Percentiles rank a stretch among this genome's conserved stretches.
Evolutionary conservation across 2,329 filamentous ascomycete species (phyloP).

Genomic region (Nannizziopsis barbatae): DNA sequence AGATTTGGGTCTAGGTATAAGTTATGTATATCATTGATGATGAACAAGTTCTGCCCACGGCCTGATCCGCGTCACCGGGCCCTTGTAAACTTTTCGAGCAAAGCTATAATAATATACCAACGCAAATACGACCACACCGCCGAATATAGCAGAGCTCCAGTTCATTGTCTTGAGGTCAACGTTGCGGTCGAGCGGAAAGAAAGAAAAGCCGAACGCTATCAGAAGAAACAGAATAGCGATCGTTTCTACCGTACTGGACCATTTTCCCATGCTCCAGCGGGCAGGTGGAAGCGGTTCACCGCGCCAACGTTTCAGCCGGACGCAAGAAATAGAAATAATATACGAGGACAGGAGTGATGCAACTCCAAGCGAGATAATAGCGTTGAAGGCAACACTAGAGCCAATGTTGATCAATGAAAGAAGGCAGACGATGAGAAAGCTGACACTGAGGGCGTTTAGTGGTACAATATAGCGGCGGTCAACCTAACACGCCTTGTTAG

Average conservation of each 20-base stretch:
- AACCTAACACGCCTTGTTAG: conserved; percentile 2
- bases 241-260: conserved; percentile 19
- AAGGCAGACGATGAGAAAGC: conserved; percentile 24
- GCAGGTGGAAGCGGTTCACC: conserved; percentile 34
- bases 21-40: neutral
- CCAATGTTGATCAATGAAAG: conserved; percentile 43
- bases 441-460: conserved; percentile 20
- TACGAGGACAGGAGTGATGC: conserved; percentile 33
- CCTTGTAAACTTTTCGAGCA: conserved; percentile 24
- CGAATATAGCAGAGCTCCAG: conserved; percentile 34
- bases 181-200: conserved; percentile 12
- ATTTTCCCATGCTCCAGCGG: conserved; percentile 38
- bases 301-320: conserved; percentile 34
- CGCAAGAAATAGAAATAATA: conserved; percentile 38
- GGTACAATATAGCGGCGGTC: conserved; percentile 18
- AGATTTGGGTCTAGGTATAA: no score
- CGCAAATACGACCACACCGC: conserved; percentile 30
- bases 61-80: conserved; percentile 19
- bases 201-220: conserved; percentile 14
- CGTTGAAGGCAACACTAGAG: conserved; percentile 33
- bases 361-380: conserved; percentile 32
- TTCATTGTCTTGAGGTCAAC: conserved; percentile 13
- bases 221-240: conserved; percentile 12
- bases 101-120: conserved; percentile 30
- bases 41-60: conserved; percentile 10